These are phyloP conservation scores for Juglanconis oblonga DNA, from an alignment of 2,329 filamentous ascomycete genomes.

Conservation along the genomic window DNA sequence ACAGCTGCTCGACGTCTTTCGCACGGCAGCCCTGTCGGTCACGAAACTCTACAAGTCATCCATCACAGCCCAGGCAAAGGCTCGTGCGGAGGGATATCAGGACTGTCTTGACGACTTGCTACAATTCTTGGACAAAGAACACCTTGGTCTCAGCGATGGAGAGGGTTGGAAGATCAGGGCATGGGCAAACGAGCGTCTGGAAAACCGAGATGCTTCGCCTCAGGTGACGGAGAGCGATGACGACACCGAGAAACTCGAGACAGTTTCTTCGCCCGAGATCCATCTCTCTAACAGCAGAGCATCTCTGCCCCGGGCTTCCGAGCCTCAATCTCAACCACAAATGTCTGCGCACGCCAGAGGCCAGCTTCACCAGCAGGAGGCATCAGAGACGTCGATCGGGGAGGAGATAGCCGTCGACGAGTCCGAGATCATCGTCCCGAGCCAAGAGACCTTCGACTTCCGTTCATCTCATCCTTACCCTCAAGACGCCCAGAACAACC, in stretches of 20 bases:
- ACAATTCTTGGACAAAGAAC: conserved; percentile 78
- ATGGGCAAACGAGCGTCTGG: conserved; percentile 68
- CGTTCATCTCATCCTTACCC: conserved; percentile 62
- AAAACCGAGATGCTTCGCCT: conserved; percentile 55
- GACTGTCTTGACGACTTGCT: conserved; percentile 90
- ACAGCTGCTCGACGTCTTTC: conserved; percentile 83
- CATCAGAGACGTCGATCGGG: conserved; percentile 24
- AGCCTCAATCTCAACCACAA: not conserved
- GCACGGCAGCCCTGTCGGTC: conserved; percentile 85
- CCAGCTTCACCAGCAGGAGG: conserved; percentile 35
- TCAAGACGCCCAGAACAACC: conserved; percentile 46
- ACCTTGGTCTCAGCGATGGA: conserved; percentile 73
- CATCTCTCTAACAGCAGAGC: conserved; percentile 45
- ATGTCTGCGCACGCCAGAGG: conserved; percentile 29
- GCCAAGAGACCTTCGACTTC: conserved; percentile 66
- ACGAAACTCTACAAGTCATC: conserved; percentile 96
- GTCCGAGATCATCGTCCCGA: conserved; percentile 47
- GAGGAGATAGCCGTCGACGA: conserved; percentile 21
- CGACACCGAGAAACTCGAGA: conserved; percentile 62
- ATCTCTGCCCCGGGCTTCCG: conserved; percentile 25
- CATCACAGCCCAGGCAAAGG: conserved; percentile 70
- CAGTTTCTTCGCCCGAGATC: conserved; percentile 56
- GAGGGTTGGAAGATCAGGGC: conserved; percentile 64
- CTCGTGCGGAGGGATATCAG: conserved; percentile 82
- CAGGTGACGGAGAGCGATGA: conserved; percentile 50